Evolutionary conservation across 441 rosid species (phyloP), one percentile per base, ranked within the genome.

Genomic region (Iberis amara): DNA sequence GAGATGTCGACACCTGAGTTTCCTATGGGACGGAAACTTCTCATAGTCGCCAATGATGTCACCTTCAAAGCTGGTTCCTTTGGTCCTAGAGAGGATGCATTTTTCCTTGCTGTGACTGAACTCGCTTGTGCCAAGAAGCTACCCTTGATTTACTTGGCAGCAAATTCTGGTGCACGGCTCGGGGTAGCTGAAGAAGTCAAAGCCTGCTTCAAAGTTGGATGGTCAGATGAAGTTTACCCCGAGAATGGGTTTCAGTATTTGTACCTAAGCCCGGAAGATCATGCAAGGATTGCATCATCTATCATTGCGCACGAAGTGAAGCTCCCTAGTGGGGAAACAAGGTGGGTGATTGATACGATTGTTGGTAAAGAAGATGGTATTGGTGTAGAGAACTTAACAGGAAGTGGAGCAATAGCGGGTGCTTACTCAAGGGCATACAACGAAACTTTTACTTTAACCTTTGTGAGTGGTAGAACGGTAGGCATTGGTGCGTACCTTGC

Each of bases 401-500:
- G 99, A 55, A 94, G 99, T 65, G 99, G 96, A 52, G 97, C 97
- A 54, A 94, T 94, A 65, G 97, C 99, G 2, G 78, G 96, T 77
- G 99, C 97, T 37, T 94, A 86, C 78, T 87, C 99, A 21, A 81
- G 79, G 77, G 97, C 99, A 13, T 94, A 94, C 78, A 77, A 79
- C 39, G 99, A 94, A 76, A 94, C 94, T 8, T 87, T 94, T 74
- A 94, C 99, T 39, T 69, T 89, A 53, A 89, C 99, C 7, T 94
- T 87, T 68, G 99, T 94, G 39, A 90, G 96, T 24, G 95, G 99
- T 27, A 78, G 97, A 71, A 85, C 99, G 3, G 96, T 94, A 42
- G 99, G 99, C 42, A 89, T 94, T 11, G 99, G 99, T 65, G 99
- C 99, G 60, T 94, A 94, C 69, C 97, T 94, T 69, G 89, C 99